Base-by-base conservation (phyloP, 2,329 filamentous ascomycete species). In the Verticillium dahliae region DNA sequence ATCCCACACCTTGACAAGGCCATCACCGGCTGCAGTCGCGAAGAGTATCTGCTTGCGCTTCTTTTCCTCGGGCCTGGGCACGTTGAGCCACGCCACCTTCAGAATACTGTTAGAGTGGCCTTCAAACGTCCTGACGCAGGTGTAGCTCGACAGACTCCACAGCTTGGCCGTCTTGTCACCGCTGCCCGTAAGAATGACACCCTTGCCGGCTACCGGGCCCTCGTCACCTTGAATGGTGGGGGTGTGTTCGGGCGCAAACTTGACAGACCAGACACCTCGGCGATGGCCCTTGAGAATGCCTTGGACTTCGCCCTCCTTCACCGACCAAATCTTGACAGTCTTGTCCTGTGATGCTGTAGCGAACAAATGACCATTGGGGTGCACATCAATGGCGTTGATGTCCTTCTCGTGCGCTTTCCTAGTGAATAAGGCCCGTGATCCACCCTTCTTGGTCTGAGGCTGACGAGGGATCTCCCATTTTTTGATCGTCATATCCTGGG, bases 341-440 rank as follows among this genome's bases (percentile, higher is more conserved):
- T 92, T 91, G 73, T 99, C 95, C 76, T 99, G 95, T 5, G 94
- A 98, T 35, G 95, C 94, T 1, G 95, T 97, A 3, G 94, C 96
- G 71, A 99, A 98, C 1, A 97, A 77, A n/a, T 87, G 85, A 4
- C 85, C 86, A 1, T 84, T 81, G 27, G 87, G 83, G 65, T 92
- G 91, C 11, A 95, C 82, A 66, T 96, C 92, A 58, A 99, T 85
- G 2, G 95, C 92, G 69, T 99, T 99, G 76, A 99, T 99, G 67
- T 99, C 95, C 73, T 99, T 99, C 71, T 99, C 95, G 75, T 99
- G 95, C 1, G 95, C 95, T 75, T 97, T 96, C 61, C 95, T 86
- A 1, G 95, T 98, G 74, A 91, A 99, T 4, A 88, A 77, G 50
- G 91, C 91, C 67, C 87, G 80, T 10, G 86, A 78, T 10, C 83